Percentiles rank a stretch among this genome's conserved stretches.
Conservation (phyloP, 2,329 filamentous ascomycete genomes). For the Colletotrichum musicola region DNA sequence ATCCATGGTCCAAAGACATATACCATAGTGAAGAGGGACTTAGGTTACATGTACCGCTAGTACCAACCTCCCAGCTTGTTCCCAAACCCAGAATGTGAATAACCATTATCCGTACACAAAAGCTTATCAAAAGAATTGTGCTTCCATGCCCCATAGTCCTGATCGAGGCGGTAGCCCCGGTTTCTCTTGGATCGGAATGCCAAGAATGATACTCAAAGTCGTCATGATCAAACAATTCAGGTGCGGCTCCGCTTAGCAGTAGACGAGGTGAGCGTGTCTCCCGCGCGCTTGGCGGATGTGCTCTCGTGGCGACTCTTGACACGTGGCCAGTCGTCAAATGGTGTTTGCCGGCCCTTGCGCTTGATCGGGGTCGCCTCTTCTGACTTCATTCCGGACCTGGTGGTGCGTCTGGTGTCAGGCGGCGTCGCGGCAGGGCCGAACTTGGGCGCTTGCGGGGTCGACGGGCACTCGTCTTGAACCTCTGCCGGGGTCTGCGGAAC, state of each 20-base stretch:
- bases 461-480: constrained; percentile 14
- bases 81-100: constrained; percentile 29
- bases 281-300: constrained; percentile 19
- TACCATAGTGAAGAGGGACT: constrained; percentile 16
- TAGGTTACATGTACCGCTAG: constrained; percentile 5
- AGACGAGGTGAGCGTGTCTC: constrained; percentile 44
- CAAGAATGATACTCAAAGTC: constrained; percentile 31
- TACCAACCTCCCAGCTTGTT: constrained; percentile 7
- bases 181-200: not conserved
- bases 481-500: constrained; percentile 48
- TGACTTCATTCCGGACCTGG: constrained; percentile 66
- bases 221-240: constrained; percentile 37
- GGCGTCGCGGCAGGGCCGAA: constrained; percentile 70
- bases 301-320: constrained; percentile 64
- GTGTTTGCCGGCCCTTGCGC: constrained; percentile 59
- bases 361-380: constrained; percentile 58
- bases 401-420: constrained; percentile 71
- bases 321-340: constrained; percentile 77
- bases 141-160: constrained; percentile 17
- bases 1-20: constrained; percentile 11
- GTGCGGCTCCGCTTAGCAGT: constrained; percentile 53
- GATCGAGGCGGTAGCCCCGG: constrained; percentile 16
- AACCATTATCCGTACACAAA: constrained; percentile 32
- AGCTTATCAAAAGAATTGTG: constrained; percentile 35
- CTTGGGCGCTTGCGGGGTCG: constrained; percentile 67